These are phyloP conservation scores for Prunus dulcis DNA, from an alignment of 306 rosid genomes.

Conservation along the genomic window DNA sequence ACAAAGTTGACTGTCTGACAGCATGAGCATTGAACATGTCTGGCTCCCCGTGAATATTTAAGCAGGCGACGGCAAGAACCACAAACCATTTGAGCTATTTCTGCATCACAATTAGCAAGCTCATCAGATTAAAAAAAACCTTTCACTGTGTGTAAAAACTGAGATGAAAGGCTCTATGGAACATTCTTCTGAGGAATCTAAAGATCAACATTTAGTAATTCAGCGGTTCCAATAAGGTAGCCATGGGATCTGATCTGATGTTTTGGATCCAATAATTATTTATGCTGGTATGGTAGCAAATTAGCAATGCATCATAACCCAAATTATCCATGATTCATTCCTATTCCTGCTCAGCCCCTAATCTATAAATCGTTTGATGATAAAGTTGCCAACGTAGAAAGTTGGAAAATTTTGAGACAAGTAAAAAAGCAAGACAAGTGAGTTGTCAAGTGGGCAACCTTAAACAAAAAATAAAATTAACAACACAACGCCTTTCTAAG, in stretches of 20 bases:
- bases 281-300: not conserved
- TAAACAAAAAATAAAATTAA: not conserved
- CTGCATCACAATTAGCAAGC: conserved; percentile 39
- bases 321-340: not conserved
- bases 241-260: not conserved
- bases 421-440: not conserved
- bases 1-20: conserved; percentile 79
- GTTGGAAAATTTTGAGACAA: not conserved
- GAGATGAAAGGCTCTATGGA: not conserved
- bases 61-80: conserved; percentile 81
- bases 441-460: not conserved
- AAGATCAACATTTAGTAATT: not conserved
- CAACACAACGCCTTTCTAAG: no score
- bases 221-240: not conserved
- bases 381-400: not conserved
- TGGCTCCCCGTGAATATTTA: conserved; percentile 64
- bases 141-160: not conserved
- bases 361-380: not conserved
- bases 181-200: not conserved
- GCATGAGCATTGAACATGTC: conserved; percentile 73
- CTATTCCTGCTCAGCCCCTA: not conserved
- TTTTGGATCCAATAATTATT: not conserved
- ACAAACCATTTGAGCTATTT: conserved; percentile 83
- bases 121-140: conserved; percentile 8
- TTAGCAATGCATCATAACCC: not conserved